Conservation (phyloP, 805 yeast genomes). For the Cyberlindnera samutprakarnensis region DNA sequence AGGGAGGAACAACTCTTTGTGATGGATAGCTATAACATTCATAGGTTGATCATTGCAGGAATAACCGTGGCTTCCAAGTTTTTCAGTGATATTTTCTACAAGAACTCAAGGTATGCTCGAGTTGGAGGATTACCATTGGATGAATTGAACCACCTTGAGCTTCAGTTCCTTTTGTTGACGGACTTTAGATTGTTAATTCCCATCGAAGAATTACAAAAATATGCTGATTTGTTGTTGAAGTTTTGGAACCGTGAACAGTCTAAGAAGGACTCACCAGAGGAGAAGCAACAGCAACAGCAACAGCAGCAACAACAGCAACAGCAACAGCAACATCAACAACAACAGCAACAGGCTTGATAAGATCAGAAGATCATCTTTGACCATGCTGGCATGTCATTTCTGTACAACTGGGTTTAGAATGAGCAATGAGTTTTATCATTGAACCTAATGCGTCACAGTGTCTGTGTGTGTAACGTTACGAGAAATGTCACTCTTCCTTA, state of each 20-base stretch:
- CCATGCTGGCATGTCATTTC: no score
- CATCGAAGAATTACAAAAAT: slow-evolving; percentile 83
- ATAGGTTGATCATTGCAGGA: slow-evolving; percentile 87
- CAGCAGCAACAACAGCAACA: slow-evolving; percentile 3
- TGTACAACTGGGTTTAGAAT: no score
- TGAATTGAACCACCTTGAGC: slow-evolving; percentile 85
- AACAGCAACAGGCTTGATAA: neutral
- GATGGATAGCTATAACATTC: slow-evolving; percentile 94
- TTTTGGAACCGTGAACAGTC: slow-evolving; percentile 68
- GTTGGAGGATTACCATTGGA: slow-evolving; percentile 93
- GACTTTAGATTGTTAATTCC: slow-evolving; percentile 86
- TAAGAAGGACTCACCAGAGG: slow-evolving; percentile 3
- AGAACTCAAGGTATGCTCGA: slow-evolving; percentile 89
- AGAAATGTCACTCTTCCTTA: no score
- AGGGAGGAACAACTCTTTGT: slow-evolving; percentile 63
- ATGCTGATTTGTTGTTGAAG: slow-evolving; percentile 77
- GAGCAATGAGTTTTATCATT: no score
- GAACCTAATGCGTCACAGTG: no score
- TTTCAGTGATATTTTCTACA: slow-evolving; percentile 90
- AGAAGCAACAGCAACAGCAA: slow-evolving; percentile 1
- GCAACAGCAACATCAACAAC: neutral
- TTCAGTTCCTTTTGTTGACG: slow-evolving; percentile 75
- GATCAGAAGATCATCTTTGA: no score
- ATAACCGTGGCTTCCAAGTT: slow-evolving; percentile 94
- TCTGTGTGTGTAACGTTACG: no score